Evolutionary conservation across 345 rosid species (phyloP).

Genomic region (Isatis tinctoria): DNA sequence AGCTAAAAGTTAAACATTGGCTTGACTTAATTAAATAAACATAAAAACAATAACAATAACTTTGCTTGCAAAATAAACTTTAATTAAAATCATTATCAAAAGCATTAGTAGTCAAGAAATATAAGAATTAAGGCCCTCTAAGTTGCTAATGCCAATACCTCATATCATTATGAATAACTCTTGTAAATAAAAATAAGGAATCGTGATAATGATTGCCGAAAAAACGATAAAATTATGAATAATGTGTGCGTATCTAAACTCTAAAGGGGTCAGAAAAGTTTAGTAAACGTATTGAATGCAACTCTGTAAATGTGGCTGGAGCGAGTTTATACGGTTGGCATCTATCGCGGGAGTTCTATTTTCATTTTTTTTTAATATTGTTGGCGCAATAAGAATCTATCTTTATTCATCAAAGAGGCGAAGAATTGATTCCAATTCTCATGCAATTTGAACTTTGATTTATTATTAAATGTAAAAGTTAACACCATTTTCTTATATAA

Average conservation of each 20-base stretch:
- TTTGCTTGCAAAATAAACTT: not conserved
- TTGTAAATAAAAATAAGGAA: not conserved
- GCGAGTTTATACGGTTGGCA: slow-evolving; percentile 35
- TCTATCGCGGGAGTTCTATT: slow-evolving; percentile 36
- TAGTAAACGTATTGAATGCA: slow-evolving; percentile 6
- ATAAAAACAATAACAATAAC: not conserved
- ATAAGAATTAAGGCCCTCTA: not conserved
- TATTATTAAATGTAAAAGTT: slow-evolving; percentile 5
- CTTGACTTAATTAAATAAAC: slow-evolving; percentile 38
- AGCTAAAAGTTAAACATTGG: slow-evolving; percentile 53
- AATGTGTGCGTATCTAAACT: slow-evolving; percentile 5
- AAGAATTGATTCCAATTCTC: slow-evolving; percentile 68
- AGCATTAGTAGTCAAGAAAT: not conserved
- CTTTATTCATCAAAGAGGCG: slow-evolving; percentile 67
- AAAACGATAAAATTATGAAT: not conserved
- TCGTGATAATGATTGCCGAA: not conserved
- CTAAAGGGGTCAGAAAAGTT: not conserved
- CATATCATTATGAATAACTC: not conserved
- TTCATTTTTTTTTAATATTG: slow-evolving; percentile 27
- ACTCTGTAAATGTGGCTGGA: slow-evolving; percentile 15
- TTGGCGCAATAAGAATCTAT: slow-evolving; percentile 40
- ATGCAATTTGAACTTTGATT: slow-evolving; percentile 32
- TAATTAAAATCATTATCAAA: not conserved
- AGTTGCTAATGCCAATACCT: not conserved
- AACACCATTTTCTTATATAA: not conserved